These are phyloP conservation scores for Xylariaceae sp. DNA, from an alignment of 2,329 filamentous ascomycete species.

Conservation along the genomic window DNA sequence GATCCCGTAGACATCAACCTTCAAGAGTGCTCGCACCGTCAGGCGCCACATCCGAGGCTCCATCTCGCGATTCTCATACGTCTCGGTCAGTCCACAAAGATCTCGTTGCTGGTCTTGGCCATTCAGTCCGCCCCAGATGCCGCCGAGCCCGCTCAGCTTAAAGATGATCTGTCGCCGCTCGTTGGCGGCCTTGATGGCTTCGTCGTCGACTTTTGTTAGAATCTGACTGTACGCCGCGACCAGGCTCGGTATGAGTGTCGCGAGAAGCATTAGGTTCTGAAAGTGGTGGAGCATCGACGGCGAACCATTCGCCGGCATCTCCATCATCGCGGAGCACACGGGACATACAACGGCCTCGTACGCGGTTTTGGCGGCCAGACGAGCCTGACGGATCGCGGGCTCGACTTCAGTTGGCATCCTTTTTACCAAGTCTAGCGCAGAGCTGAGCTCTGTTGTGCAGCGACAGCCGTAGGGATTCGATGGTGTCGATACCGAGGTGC, in stretches of 20 bases:
- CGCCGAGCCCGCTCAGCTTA: constrained; percentile 44
- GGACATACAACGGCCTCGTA: constrained; percentile 51
- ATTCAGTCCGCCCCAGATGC: constrained; percentile 38
- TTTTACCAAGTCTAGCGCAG: constrained; percentile 48
- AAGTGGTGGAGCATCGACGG: constrained; percentile 43
- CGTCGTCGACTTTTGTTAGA: constrained; percentile 51
- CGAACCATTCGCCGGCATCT: constrained; percentile 19
- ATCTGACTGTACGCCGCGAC: constrained; percentile 56
- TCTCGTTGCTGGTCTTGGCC: constrained; percentile 4
- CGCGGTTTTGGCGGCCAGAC: constrained; percentile 45
- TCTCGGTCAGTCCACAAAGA: constrained; percentile 25
- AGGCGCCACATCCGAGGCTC: constrained; percentile 52
- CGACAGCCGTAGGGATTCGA: constrained; percentile 34
- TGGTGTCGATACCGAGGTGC: constrained; percentile 8
- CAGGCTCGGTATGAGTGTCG: constrained; percentile 53
- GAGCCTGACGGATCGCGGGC: constrained; percentile 45
- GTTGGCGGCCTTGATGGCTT: constrained; percentile 41
- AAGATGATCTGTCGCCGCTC: constrained; percentile 43
- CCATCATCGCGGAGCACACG: constrained; percentile 41
- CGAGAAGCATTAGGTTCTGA: constrained; percentile 58
- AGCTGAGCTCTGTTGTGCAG: constrained; percentile 48
- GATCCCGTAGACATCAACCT: constrained; percentile 55
- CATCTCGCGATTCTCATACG: constrained; percentile 43
- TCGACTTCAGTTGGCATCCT: constrained; percentile 43
- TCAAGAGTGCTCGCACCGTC: constrained; percentile 50